These are phyloP conservation scores for Massariosphaeria phaeospora DNA, from an alignment of 495 filamentous ascomycete species.

Conservation along the genomic window DNA sequence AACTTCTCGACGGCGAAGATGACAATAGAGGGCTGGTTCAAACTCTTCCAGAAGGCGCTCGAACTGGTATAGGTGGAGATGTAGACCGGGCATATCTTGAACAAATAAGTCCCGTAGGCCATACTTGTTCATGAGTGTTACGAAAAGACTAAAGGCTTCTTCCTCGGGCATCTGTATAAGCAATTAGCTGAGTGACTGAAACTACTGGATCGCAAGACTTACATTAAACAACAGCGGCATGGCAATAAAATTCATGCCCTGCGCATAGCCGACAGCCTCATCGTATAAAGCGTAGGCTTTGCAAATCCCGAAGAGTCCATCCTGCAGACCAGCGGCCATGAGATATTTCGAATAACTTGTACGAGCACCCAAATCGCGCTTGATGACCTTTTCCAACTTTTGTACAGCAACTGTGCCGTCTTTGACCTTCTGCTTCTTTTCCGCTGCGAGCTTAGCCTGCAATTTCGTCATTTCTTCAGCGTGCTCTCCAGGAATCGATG, in stretches of 20 bases:
- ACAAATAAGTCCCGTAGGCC: slow-evolving; percentile 88
- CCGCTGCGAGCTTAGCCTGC: slow-evolving; percentile 59
- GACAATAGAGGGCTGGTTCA: slow-evolving; percentile 91
- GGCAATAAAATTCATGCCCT: slow-evolving; percentile 97
- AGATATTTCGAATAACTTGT: slow-evolving; percentile 96
- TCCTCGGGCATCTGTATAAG: slow-evolving; percentile 80
- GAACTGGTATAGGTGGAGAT: slow-evolving; percentile 90
- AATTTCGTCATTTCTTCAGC: slow-evolving; percentile 61
- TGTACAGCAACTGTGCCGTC: slow-evolving; percentile 64
- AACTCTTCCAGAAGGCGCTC: slow-evolving; percentile 91
- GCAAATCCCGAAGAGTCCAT: slow-evolving; percentile 89
- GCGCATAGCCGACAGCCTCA: slow-evolving; percentile 90
- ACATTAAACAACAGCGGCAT: slow-evolving; percentile 98
- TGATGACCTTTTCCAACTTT: slow-evolving; percentile 88
- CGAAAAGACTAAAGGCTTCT: slow-evolving; percentile 90
- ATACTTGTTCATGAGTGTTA: slow-evolving; percentile 95
- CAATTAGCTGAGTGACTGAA: neutral
- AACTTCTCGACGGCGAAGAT: slow-evolving; percentile 82
- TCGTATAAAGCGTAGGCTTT: slow-evolving; percentile 98
- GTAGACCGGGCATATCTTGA: slow-evolving; percentile 92
- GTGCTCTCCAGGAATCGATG: slow-evolving; percentile 46
- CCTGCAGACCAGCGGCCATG: slow-evolving; percentile 81
- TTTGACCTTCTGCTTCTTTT: slow-evolving; percentile 67
- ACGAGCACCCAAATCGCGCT: slow-evolving; percentile 79
- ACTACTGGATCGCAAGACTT: slow-evolving; percentile 36